These are phyloP conservation scores for Omphalotus guepiniiformis DNA, from an alignment of 768 basidiomycete species.

Conservation along the genomic window DNA sequence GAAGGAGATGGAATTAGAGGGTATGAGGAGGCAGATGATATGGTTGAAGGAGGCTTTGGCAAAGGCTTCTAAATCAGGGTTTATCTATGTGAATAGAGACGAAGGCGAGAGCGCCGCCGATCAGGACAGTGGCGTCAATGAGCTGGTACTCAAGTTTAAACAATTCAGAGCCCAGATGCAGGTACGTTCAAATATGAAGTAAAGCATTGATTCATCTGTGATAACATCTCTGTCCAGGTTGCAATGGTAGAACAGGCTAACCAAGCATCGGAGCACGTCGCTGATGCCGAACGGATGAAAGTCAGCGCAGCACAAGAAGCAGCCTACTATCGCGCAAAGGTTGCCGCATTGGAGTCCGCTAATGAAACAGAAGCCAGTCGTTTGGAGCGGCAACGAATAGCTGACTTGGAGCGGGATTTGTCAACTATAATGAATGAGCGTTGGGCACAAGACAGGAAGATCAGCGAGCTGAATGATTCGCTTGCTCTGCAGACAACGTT, in stretches of 20 bases:
- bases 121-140: slow-evolving; percentile 46
- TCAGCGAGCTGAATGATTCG: slow-evolving; percentile 68
- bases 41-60: slow-evolving; percentile 84
- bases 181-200: slow-evolving; percentile 42
- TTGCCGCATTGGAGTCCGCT: slow-evolving; percentile 77
- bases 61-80: slow-evolving; percentile 76
- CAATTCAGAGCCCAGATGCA: slow-evolving; percentile 83
- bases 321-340: slow-evolving; percentile 92
- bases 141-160: slow-evolving; percentile 80
- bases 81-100: slow-evolving; percentile 55
- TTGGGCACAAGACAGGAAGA: slow-evolving; percentile 60
- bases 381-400: slow-evolving; percentile 73
- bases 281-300: slow-evolving; percentile 75
- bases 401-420: slow-evolving; percentile 71
- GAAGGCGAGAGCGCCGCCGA: slow-evolving; percentile 26
- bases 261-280: slow-evolving; percentile 69
- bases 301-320: slow-evolving; percentile 86
- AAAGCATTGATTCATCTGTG: slow-evolving; percentile 2
- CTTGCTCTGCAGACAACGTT: slow-evolving; percentile 75
- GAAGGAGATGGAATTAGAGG: slow-evolving; percentile 79
- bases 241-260: slow-evolving; percentile 72
- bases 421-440: slow-evolving; percentile 59
- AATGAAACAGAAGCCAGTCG: slow-evolving; percentile 61
- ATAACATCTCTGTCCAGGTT: slow-evolving; percentile 53
- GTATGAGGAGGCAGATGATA: slow-evolving; percentile 66